phyloP scores from a whole-genome alignment of 306 rosid genomes.

The Gastrolobium villosum region DNA sequence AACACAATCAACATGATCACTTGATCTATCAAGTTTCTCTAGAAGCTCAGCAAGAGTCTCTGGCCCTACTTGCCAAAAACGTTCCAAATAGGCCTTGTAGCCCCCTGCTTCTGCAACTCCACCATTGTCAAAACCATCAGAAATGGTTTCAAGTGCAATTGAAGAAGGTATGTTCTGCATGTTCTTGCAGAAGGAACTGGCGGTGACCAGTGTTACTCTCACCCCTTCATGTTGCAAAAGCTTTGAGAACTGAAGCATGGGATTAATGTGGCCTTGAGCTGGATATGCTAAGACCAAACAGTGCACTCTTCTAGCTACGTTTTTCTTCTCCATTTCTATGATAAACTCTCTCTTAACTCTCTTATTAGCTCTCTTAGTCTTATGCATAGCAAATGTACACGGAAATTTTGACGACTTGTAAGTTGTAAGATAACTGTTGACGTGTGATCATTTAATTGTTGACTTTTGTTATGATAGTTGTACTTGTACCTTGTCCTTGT shows the following conservation, averaged over 20 bases:
- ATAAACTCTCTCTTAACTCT: too few relatives aligned
- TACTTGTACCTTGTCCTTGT: too few relatives aligned
- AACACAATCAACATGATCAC: slow-evolving; percentile 9
- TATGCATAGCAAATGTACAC: too few relatives aligned
- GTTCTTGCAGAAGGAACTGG: slow-evolving; percentile 14
- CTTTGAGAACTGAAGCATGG: slow-evolving; percentile 24
- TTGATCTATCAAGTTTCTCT: neutral
- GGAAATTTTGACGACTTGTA: too few relatives aligned
- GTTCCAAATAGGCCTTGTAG: too few relatives aligned
- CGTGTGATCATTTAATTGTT: too few relatives aligned
- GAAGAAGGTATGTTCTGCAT: neutral
- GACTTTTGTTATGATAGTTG: too few relatives aligned
- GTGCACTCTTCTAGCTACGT: slow-evolving; percentile 19
- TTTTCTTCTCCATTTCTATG: neutral
- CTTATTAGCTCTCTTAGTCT: too few relatives aligned
- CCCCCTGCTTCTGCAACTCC: too few relatives aligned
- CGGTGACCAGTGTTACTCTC: slow-evolving; percentile 44
- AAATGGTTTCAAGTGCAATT: too few relatives aligned
- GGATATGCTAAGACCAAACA: slow-evolving; percentile 45
- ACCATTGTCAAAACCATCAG: too few relatives aligned
- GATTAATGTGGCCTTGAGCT: slow-evolving; percentile 43
- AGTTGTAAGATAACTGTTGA: too few relatives aligned
- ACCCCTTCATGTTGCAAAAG: neutral
- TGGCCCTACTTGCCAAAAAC: slow-evolving; percentile 33
- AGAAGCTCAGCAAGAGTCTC: slow-evolving; percentile 20